A percentile compares a stretch with the other conserved stretches of the same genome.
These are phyloP conservation scores for Fomitopsis pinicola DNA, from an alignment of 1,284 basidiomycete species.

Conservation along the genomic window DNA sequence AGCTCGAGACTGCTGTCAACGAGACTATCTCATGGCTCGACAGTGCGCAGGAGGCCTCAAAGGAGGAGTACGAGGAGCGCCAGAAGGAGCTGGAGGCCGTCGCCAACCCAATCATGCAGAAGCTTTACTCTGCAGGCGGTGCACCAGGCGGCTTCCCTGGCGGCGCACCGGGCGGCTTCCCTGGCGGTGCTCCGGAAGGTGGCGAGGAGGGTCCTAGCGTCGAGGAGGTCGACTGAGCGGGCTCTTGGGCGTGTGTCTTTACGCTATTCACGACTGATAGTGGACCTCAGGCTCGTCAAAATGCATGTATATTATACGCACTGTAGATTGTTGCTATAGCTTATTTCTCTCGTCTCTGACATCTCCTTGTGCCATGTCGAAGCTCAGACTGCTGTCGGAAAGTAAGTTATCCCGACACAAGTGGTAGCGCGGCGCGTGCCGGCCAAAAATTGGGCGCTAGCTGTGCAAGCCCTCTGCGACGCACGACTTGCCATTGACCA, in stretches of 20 bases:
- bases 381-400: neutral
- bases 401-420: no score
- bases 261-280: conserved; percentile 3
- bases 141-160: conserved; percentile 51
- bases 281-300: conserved; percentile 2
- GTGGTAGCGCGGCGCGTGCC: no score
- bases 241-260: neutral
- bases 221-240: conserved; percentile 77
- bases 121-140: conserved; percentile 80
- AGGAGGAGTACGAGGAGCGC: conserved; percentile 94
- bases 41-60: conserved; percentile 83
- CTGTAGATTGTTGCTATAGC: conserved; percentile 4
- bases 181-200: conserved; percentile 31
- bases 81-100: conserved; percentile 94
- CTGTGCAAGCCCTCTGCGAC: no score
- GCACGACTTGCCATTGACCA: no score
- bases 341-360: neutral
- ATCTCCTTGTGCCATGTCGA: neutral
- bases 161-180: conserved; percentile 44
- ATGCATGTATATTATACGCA: conserved; percentile 9
- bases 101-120: conserved; percentile 93
- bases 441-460: no score
- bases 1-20: conserved; percentile 81
- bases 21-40: conserved; percentile 92
- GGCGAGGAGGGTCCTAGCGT: conserved; percentile 82